Base-by-base conservation (phyloP, 164 flowering plant genomes). In the Pachysandra terminalis region DNA sequence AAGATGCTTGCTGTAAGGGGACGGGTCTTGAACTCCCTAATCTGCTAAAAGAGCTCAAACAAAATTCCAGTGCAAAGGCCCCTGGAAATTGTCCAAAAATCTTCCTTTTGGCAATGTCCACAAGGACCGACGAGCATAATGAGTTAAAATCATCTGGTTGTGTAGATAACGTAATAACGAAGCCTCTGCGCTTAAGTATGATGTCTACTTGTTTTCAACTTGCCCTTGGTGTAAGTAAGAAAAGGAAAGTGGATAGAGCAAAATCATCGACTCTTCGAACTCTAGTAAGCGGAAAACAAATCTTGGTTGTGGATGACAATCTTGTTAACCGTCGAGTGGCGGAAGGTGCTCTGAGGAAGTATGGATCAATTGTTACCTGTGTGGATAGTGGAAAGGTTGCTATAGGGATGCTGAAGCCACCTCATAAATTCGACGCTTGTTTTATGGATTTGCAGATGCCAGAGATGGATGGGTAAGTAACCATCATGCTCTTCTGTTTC, bases 401-500 rank as follows among this genome's bases (percentile, higher is more conserved):
- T 52, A 8, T 92, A 15, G 57, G n/a, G 8, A 75, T 68, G 85
- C 93, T 95, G 22, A 75, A 74, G 68, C 97, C 97, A 25, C 97
- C 97, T 19, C 98, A 95, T 59, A 57, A 66, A 5, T 95, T 89
- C 63, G 87, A 87, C 78, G 96, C 94, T 52, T 95, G 98, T 76
- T 95, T 95, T 79, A 92, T 95, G 98, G 98, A 95, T 85, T 83
- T 89, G 67, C 97, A 92, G 60, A 95, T 95, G 98, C 98, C 98
- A 41, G 97, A 84, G 74, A 88, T 91, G 96, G 97, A 91, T 68
- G 97, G 98, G 97, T 91, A 83, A 74, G 55, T 28, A 28, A 14
- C 27, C 57, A 22, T 8, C 52, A 19, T 27, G 0, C 8, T 37
- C 24, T 64, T 17, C 28, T 45, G 69, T 16, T 62, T 52, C 24